phyloP scores from a whole-genome alignment of 2,329 filamentous ascomycete genomes.

The Pezicula carpinea region DNA sequence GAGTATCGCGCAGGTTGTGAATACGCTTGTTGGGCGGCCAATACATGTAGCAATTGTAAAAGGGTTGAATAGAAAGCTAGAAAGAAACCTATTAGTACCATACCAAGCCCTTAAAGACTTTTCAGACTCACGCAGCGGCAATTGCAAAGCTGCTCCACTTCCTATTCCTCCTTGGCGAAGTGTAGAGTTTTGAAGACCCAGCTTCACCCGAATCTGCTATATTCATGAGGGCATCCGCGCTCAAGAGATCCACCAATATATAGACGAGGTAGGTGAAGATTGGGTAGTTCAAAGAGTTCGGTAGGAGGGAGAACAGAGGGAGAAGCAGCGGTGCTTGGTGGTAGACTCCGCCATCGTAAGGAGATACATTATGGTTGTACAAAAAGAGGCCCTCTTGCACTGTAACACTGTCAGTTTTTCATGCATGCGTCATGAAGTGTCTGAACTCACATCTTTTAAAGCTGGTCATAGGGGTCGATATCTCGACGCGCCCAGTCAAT shows the following conservation, averaged over 20 bases:
- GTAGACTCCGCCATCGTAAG: conserved; percentile 88
- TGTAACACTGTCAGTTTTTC: conserved; percentile 32
- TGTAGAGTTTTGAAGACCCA: conserved; percentile 67
- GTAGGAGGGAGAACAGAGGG: conserved; percentile 85
- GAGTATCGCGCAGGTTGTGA: conserved; percentile 84
- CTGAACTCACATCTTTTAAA: conserved; percentile 81
- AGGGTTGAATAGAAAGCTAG: conserved; percentile 87
- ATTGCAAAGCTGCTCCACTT: conserved; percentile 71
- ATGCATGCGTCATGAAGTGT: background rate
- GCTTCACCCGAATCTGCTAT: conserved; percentile 82
- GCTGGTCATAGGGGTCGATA: conserved; percentile 94
- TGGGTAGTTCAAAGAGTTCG: conserved; percentile 60
- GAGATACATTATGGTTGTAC: conserved; percentile 93
- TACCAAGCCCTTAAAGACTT: background rate
- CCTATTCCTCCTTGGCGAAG: conserved; percentile 71
- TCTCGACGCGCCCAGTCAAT: conserved; percentile 86
- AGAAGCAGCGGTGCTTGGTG: conserved; percentile 84
- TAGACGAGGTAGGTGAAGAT: conserved; percentile 78
- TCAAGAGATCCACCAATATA: conserved; percentile 73
- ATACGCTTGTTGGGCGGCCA: conserved; percentile 80
- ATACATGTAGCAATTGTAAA: conserved; percentile 90
- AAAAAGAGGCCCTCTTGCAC: conserved; percentile 96
- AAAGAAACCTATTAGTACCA: conserved; percentile 7
- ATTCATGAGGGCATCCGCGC: conserved; percentile 70
- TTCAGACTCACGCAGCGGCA: conserved; percentile 64